Conservation (phyloP, 139 green algal genomes). For the Chlorella vulgaris region DNA sequence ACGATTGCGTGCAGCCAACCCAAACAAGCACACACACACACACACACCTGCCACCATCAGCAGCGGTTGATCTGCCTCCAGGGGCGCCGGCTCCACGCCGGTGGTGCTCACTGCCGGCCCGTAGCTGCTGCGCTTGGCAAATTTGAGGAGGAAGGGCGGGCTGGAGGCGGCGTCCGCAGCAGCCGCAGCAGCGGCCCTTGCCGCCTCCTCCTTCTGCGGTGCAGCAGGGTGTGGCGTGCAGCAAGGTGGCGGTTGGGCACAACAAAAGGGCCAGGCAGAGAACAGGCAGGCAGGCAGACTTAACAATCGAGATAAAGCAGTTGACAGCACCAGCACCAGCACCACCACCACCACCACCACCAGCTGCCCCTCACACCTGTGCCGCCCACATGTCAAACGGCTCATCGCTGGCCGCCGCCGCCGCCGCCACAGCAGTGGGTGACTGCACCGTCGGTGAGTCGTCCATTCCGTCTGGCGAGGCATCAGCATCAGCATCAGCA, state of each 20-base stretch:
- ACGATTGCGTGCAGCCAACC: too few species aligned
- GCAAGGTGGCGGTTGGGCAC: too few species aligned
- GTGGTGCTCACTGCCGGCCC: not conserved
- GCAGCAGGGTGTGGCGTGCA: not conserved
- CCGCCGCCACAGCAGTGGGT: not conserved
- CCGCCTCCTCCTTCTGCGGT: slow-evolving; percentile 11
- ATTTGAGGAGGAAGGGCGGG: slow-evolving; percentile 14
- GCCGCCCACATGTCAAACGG: slow-evolving; percentile 32
- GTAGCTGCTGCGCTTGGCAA: not conserved
- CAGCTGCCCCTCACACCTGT: not conserved
- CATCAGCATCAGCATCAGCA: not conserved
- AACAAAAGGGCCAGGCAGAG: not conserved
- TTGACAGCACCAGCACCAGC: not conserved
- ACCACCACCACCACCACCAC: not conserved
- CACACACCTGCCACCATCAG: slow-evolving; percentile 20
- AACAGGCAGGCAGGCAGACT: not conserved
- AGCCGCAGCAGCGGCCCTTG: not conserved
- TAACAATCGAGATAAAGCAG: too few species aligned
- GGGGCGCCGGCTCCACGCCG: not conserved
- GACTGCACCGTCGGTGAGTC: not conserved
- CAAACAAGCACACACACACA: not conserved
- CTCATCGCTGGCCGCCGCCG: not conserved
- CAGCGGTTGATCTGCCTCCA: not conserved
- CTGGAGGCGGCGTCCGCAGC: not conserved
- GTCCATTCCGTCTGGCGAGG: not conserved